Evolutionary conservation across 2,329 filamentous ascomycete species (phyloP).

Genomic region (Ophiostoma pallidulum): DNA sequence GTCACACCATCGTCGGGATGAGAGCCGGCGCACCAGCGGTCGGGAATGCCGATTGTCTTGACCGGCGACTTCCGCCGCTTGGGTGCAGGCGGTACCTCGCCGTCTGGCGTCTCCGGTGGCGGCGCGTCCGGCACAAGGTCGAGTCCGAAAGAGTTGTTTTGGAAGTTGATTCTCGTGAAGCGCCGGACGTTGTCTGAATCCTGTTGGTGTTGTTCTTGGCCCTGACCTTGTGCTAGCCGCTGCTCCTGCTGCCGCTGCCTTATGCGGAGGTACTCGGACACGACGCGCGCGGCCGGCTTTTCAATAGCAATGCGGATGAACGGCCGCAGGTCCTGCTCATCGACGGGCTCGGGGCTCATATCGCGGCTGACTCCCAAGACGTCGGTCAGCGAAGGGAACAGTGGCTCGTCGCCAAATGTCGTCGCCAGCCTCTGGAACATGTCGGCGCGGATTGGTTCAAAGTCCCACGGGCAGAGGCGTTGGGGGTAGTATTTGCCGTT

Average conservation of each 20-base stretch:
- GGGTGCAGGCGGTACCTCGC: background rate
- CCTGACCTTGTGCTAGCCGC: too few relatives aligned
- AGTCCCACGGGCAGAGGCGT: constrained; percentile 2
- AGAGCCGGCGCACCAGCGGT: constrained; percentile 5
- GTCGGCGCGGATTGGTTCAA: background rate
- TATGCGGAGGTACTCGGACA: too few relatives aligned
- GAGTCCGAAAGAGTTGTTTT: constrained; percentile 4
- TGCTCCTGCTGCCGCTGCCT: too few relatives aligned
- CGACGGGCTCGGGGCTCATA: background rate
- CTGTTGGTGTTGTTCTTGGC: too few relatives aligned
- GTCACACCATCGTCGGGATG: background rate
- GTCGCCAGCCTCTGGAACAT: background rate
- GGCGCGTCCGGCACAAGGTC: too few relatives aligned
- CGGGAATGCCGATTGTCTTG: background rate
- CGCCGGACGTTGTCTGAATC: too few relatives aligned
- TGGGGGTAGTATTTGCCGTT: constrained; percentile 3
- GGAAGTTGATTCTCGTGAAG: constrained; percentile 7
- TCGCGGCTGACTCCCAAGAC: constrained; percentile 1
- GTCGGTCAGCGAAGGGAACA: background rate
- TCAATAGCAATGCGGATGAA: constrained; percentile 8
- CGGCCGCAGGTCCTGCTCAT: constrained; percentile 9
- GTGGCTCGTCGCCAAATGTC: background rate
- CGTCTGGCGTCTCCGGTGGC: too few relatives aligned
- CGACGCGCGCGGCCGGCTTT: constrained; percentile 3
- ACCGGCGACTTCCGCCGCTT: constrained; percentile 1